Evolutionary conservation across 2,329 filamentous ascomycete genomes (phyloP).

Genomic region (Epicoccum sorghinum): DNA sequence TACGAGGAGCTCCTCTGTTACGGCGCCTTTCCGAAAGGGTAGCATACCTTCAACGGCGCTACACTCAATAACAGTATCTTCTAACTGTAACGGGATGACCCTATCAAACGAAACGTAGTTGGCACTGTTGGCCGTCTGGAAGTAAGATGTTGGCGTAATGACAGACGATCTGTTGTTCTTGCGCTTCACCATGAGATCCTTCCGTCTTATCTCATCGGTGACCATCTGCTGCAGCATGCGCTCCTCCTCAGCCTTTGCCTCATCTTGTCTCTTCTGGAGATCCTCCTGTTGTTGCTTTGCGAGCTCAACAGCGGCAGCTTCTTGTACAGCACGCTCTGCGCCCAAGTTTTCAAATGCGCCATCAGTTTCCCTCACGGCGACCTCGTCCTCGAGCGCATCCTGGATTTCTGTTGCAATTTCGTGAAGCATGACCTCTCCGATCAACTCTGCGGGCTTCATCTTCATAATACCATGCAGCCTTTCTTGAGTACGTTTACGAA

Average conservation of each 20-base stretch:
- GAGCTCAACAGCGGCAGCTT: conserved; percentile 70
- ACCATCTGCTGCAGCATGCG: conserved; percentile 73
- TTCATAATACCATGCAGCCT: conserved; percentile 73
- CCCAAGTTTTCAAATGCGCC: conserved; percentile 83
- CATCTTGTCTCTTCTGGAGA: conserved; percentile 48
- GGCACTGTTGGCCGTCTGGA: conserved; percentile 46
- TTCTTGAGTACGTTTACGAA: conserved; percentile 73
- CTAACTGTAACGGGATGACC: conserved; percentile 67
- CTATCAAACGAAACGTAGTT: conserved; percentile 69
- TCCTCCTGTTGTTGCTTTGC: conserved; percentile 55
- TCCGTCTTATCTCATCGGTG: conserved; percentile 73
- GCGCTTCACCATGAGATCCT: conserved; percentile 63
- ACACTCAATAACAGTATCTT: conserved; percentile 68
- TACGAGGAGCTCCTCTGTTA: conserved; percentile 74
- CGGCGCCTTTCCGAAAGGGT: conserved; percentile 67
- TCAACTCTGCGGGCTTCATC: conserved; percentile 68
- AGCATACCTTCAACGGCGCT: conserved; percentile 71
- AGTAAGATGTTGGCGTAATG: conserved; percentile 41
- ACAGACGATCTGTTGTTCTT: conserved; percentile 58
- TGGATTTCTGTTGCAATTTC: conserved; percentile 65
- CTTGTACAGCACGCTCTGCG: conserved; percentile 84
- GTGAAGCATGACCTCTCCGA: conserved; percentile 70
- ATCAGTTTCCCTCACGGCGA: conserved; percentile 74
- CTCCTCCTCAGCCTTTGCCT: conserved; percentile 69
- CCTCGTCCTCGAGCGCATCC: conserved; percentile 84